Percentiles rank a stretch among this genome's conserved stretches.
These are phyloP conservation scores for Chenopodium berlandieri DNA, from an alignment of 148 eudicot species.

Conservation along the genomic window DNA sequence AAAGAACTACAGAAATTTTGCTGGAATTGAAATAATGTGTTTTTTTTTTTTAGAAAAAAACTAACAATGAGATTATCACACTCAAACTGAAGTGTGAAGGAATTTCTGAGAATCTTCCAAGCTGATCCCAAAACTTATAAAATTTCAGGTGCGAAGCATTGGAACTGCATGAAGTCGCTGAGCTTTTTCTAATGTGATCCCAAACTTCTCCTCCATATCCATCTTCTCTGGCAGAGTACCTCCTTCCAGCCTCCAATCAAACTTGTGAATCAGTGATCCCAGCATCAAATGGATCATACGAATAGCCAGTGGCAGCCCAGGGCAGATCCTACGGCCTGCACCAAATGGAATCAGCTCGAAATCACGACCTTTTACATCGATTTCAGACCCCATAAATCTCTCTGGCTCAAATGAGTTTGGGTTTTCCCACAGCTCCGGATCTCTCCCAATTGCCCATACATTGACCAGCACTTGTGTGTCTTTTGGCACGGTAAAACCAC, in stretches of 20 bases:
- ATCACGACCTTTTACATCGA: background rate
- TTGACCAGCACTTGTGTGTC: conserved; percentile 3
- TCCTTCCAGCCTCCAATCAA: conserved; percentile 19
- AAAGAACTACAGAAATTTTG: too few species aligned
- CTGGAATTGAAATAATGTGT: too few species aligned
- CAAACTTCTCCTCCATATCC: conserved; percentile 7
- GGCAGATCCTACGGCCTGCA: conserved; percentile 17
- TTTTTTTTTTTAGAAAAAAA: too few species aligned
- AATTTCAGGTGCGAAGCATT: background rate
- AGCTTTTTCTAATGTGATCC: conserved; percentile 11
- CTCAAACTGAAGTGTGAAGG: background rate
- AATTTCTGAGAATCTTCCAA: too few species aligned
- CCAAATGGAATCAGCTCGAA: conserved; percentile 24
- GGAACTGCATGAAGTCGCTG: conserved; percentile 9
- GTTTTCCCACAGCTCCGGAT: conserved; percentile 8
- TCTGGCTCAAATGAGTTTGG: conserved; percentile 18
- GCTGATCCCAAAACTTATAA: too few species aligned
- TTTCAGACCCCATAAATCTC: conserved; percentile 5
- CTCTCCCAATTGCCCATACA: conserved; percentile 13
- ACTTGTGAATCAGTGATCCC: conserved; percentile 12
- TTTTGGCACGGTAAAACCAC: conserved; percentile 16
- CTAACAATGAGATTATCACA: background rate
- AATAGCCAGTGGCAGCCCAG: conserved; percentile 12
- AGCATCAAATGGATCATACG: conserved; percentile 21
- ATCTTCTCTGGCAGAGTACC: background rate